These are phyloP conservation scores for Heracleum sosnowskyi DNA, from an alignment of 129 eudicot genomes.

Conservation along the genomic window DNA sequence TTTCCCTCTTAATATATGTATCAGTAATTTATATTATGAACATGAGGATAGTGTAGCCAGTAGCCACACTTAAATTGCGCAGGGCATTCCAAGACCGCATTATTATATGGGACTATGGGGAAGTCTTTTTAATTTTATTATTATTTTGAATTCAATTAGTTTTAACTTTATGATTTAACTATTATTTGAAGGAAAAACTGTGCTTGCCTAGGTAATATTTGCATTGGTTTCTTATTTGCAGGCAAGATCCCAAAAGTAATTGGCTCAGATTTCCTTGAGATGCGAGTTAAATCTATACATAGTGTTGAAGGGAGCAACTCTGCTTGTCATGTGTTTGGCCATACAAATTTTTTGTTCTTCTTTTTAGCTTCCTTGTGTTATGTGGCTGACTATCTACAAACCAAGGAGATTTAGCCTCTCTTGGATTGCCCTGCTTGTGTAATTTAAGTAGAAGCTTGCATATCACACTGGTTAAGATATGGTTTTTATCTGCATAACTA, in stretches of 20 bases:
- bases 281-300: constrained; percentile 49
- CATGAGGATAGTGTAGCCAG: background rate
- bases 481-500: background rate
- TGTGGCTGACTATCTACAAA: too few species aligned
- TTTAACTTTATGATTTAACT: too few species aligned
- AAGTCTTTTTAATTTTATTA: too few species aligned
- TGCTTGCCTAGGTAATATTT: too few species aligned
- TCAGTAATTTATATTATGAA: background rate
- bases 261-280: constrained; percentile 54
- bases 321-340: constrained; percentile 64
- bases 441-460: background rate
- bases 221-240: too few species aligned
- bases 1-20: background rate
- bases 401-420: too few species aligned
- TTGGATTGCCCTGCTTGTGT: background rate
- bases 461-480: background rate
- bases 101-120: too few species aligned
- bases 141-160: too few species aligned
- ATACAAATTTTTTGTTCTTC: constrained; percentile 64
- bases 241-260: constrained; percentile 49
- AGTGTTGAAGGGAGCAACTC: constrained; percentile 32
- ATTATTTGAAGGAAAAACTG: too few species aligned
- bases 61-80: background rate
- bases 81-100: background rate
- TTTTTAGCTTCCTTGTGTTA: too few species aligned